These are phyloP conservation scores for Lippia alba DNA, from an alignment of 305 asterid genomes.

Conservation along the genomic window DNA sequence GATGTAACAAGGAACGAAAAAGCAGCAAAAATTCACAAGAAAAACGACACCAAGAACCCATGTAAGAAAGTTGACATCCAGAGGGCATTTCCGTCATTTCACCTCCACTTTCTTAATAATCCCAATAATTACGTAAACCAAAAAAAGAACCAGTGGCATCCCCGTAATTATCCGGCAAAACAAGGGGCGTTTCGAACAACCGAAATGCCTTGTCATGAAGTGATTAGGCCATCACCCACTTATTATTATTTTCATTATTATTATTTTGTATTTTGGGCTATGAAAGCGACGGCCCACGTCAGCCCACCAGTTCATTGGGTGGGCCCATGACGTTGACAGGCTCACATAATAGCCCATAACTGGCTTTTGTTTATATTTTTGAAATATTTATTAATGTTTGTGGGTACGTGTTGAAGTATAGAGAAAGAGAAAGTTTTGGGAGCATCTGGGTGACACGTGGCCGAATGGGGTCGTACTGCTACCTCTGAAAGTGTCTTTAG, in stretches of 20 bases:
- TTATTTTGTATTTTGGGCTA: conserved; percentile 36
- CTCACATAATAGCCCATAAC: conserved; percentile 40
- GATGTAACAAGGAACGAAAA: background rate
- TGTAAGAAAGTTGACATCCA: conserved; percentile 23
- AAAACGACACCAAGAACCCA: background rate
- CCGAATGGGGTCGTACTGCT: conserved; percentile 43
- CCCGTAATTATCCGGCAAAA: conserved; percentile 12
- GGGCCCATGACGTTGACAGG: conserved; percentile 49
- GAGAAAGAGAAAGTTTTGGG: background rate
- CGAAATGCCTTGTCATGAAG: conserved; percentile 37
- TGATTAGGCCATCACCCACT: conserved; percentile 57
- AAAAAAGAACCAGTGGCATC: conserved; percentile 24
- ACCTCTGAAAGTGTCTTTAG: conserved; percentile 15
- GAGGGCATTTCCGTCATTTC: background rate
- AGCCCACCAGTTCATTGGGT: conserved; percentile 46
- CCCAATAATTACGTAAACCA: background rate
- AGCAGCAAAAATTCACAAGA: conserved; percentile 4
- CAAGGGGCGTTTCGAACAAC: conserved; percentile 20
- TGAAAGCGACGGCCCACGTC: conserved; percentile 65
- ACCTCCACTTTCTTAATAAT: background rate
- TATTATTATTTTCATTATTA: background rate
- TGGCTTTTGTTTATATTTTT: conserved; percentile 2
- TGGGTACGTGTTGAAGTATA: conserved; percentile 26
- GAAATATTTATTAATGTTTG: background rate
- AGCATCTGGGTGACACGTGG: conserved; percentile 52